Conservation (phyloP, 2,329 filamentous ascomycete genomes). For the Cladosporium colombiae region DNA sequence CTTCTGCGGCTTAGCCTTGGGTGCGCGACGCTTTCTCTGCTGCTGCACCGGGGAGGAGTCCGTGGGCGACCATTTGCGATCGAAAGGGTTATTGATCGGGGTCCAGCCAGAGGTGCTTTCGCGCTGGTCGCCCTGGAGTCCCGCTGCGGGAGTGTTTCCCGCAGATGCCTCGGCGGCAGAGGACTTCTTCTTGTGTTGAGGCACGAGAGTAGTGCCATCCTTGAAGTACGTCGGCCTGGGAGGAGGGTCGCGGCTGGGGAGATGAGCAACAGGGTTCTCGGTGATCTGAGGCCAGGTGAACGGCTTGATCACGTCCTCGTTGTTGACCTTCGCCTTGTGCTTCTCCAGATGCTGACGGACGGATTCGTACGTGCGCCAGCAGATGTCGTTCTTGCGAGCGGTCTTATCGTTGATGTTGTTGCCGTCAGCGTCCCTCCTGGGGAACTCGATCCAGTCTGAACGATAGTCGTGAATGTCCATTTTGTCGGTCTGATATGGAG, state of each 20-base stretch:
- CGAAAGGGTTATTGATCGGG: not conserved
- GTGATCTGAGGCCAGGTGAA: not conserved
- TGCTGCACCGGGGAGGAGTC: not conserved
- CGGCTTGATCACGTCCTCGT: not conserved
- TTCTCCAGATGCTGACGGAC: slow-evolving; percentile 8
- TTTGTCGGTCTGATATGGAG: not conserved
- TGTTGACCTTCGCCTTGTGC: not conserved
- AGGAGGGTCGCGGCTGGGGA: not conserved
- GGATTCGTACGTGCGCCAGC: slow-evolving; percentile 1
- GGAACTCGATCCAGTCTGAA: not conserved
- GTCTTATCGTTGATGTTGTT: not conserved
- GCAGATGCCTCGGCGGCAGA: not conserved
- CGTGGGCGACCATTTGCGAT: not conserved
- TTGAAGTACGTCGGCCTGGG: not conserved
- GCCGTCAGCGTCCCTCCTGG: not conserved
- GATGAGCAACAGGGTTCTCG: not conserved
- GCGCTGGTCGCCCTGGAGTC: not conserved
- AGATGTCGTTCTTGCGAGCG: slow-evolving; percentile 1
- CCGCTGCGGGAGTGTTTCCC: not conserved
- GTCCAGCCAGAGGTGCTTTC: not conserved
- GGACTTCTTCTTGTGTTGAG: not conserved
- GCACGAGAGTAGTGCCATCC: not conserved
- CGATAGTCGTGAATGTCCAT: not conserved
- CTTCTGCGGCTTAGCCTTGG: not conserved
- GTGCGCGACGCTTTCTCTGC: not conserved